Percentiles rank a stretch among this genome's conserved stretches.
Evolutionary conservation across 2,329 filamentous ascomycete species (phyloP).

Genomic region (Trichoderma cornu-damae): DNA sequence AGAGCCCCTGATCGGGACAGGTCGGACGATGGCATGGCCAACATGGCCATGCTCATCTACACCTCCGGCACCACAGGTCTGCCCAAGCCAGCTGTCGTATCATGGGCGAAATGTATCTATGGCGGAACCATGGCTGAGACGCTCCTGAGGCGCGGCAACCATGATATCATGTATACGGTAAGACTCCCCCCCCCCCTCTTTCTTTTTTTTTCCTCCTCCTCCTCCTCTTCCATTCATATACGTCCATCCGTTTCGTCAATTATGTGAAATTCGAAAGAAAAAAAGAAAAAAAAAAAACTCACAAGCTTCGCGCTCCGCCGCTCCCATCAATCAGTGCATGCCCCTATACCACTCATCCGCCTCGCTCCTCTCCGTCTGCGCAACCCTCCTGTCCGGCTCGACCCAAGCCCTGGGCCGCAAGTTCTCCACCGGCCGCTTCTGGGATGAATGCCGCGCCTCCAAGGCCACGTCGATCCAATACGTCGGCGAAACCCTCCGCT

Average conservation of each 20-base stretch:
- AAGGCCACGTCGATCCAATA: slow-evolving; percentile 77
- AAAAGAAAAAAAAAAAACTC: too few relatives aligned
- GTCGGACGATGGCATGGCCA: slow-evolving; percentile 43
- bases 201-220: not conserved
- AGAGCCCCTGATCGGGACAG: slow-evolving; percentile 56
- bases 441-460: slow-evolving; percentile 66
- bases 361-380: slow-evolving; percentile 60
- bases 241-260: not conserved
- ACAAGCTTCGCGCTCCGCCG: not conserved
- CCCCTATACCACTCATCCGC: slow-evolving; percentile 84
- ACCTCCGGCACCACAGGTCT: slow-evolving; percentile 82
- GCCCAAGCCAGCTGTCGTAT: slow-evolving; percentile 72
- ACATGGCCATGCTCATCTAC: slow-evolving; percentile 72
- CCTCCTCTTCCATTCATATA: too few relatives aligned
- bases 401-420: slow-evolving; percentile 69
- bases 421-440: slow-evolving; percentile 74
- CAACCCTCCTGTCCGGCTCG: slow-evolving; percentile 54
- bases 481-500: slow-evolving; percentile 81
- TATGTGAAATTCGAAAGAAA: not conserved
- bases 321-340: slow-evolving; percentile 59
- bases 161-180: slow-evolving; percentile 72
- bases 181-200: slow-evolving; percentile 22
- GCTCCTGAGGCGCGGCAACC: slow-evolving; percentile 53
- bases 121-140: slow-evolving; percentile 35
- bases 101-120: slow-evolving; percentile 61